These are phyloP conservation scores for Xerocomellus amylosporus DNA, from an alignment of 768 basidiomycete species.

Conservation along the genomic window DNA sequence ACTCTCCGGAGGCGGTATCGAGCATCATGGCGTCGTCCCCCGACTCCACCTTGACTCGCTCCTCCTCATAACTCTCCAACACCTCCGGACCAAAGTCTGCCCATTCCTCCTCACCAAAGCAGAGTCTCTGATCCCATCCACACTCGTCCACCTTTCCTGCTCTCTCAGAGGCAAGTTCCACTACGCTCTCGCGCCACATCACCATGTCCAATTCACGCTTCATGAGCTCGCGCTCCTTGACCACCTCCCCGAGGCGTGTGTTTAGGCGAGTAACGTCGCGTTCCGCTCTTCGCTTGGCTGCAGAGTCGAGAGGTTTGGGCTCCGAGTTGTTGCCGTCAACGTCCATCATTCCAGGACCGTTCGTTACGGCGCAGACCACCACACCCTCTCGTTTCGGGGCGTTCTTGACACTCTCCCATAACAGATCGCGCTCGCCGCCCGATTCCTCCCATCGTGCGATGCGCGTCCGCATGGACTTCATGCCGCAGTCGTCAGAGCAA, in stretches of 20 bases:
- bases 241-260: constrained; percentile 52
- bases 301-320: constrained; percentile 25
- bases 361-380: constrained; percentile 46
- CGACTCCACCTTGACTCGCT: constrained; percentile 33
- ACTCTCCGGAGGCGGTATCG: constrained; percentile 44
- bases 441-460: constrained; percentile 60
- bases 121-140: constrained; percentile 87
- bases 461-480: constrained; percentile 65
- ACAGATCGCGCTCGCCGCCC: constrained; percentile 57
- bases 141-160: constrained; percentile 67
- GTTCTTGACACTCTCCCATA: constrained; percentile 75
- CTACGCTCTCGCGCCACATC: constrained; percentile 64
- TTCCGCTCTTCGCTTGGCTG: constrained; percentile 46
- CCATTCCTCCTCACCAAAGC: constrained; percentile 80
- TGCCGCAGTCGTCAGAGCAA: constrained; percentile 86
- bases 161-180: constrained; percentile 65
- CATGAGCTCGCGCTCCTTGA: constrained; percentile 58
- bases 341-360: constrained; percentile 25
- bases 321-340: constrained; percentile 10
- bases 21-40: constrained; percentile 40
- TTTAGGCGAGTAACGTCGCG: constrained; percentile 58
- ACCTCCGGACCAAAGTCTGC: constrained; percentile 63
- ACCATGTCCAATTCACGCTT: constrained; percentile 70
- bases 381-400: constrained; percentile 71
- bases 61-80: constrained; percentile 66